phyloP scores from a whole-genome alignment of 129 eudicot species.

The Helianthus tuberosus region DNA sequence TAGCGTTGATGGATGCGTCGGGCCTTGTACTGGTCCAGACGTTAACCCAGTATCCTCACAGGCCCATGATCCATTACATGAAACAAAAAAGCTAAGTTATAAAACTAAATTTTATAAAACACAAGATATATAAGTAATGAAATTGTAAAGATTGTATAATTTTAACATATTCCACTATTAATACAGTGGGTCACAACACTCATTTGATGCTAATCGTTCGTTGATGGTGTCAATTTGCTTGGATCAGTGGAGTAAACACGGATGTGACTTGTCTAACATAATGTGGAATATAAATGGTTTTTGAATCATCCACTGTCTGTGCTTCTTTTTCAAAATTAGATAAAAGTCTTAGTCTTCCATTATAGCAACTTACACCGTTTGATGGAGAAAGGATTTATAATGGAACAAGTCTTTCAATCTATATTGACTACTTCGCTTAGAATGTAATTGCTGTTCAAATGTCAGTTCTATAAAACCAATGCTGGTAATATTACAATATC shows the following conservation, averaged over 20 bases:
- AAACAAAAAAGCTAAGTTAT: too few species aligned
- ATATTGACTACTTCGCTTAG: too few species aligned
- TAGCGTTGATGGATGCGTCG: too few species aligned
- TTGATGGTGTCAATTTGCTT: not conserved
- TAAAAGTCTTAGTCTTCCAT: not conserved
- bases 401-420: not conserved
- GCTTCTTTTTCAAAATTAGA: not conserved
- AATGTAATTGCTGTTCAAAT: too few species aligned
- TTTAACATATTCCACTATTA: not conserved
- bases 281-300: not conserved
- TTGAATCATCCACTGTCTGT: not conserved
- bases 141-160: too few species aligned
- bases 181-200: constrained; percentile 12
- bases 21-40: too few species aligned
- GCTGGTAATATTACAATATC: too few species aligned
- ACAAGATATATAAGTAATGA: too few species aligned
- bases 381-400: constrained; percentile 3
- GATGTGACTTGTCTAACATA: not conserved
- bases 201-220: not conserved
- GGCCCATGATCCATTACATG: too few species aligned
- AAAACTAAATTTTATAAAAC: too few species aligned
- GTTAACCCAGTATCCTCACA: too few species aligned
- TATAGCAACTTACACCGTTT: not conserved
- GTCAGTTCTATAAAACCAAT: too few species aligned
- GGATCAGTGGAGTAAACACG: not conserved